phyloP scores from a whole-genome alignment of 257 asterid species.

The Craterostigma plantagineum region DNA sequence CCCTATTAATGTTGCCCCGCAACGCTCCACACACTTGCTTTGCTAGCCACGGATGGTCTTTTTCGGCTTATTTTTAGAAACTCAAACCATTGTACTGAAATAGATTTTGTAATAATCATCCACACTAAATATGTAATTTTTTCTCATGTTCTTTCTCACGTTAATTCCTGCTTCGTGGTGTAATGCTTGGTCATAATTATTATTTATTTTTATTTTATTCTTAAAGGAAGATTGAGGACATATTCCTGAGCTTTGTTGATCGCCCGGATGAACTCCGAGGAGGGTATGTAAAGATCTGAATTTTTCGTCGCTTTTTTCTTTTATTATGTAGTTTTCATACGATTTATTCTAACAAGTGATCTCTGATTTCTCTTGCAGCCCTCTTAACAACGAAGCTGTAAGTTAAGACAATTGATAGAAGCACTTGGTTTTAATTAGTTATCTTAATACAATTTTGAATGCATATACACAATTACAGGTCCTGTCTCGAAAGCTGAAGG shows the following conservation, averaged over 20 bases:
- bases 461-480: slow-evolving; percentile 17
- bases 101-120: background rate
- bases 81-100: background rate
- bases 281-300: slow-evolving; percentile 33
- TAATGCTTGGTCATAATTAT: no score
- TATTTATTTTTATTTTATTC: background rate
- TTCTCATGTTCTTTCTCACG: no score
- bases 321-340: no score
- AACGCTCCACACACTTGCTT: slow-evolving; percentile 32
- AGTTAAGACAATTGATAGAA: no score
- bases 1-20: slow-evolving; percentile 53
- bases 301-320: background rate
- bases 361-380: no score
- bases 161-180: no score
- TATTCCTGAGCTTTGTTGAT: slow-evolving; percentile 36
- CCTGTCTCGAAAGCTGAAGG: slow-evolving; percentile 28
- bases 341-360: background rate
- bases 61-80: background rate
- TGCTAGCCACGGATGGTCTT: slow-evolving; percentile 41
- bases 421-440: background rate
- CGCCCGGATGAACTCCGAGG: slow-evolving; percentile 25
- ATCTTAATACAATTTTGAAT: background rate
- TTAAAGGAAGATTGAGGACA: slow-evolving; percentile 41
- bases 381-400: slow-evolving; percentile 21
- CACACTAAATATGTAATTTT: background rate